A percentile compares a stretch with the other conserved stretches of the same genome.
phyloP scores from a whole-genome alignment of 306 rosid species.

The Styphnolobium japonicum region DNA sequence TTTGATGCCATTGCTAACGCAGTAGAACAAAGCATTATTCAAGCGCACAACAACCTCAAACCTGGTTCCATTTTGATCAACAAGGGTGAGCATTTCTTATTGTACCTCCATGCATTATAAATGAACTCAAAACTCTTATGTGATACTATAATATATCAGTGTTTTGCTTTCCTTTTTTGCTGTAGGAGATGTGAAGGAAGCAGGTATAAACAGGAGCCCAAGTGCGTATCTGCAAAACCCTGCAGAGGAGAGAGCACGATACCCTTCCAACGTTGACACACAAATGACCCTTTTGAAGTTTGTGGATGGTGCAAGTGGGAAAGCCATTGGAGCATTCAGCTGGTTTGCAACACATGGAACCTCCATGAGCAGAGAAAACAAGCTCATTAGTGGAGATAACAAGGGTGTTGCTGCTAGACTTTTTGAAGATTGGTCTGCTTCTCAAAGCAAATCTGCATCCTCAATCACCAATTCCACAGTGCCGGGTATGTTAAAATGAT shows the following conservation, averaged over 20 bases:
- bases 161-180: neutral
- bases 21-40: conserved; percentile 62
- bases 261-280: conserved; percentile 55
- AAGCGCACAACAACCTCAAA: conserved; percentile 68
- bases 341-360: conserved; percentile 88
- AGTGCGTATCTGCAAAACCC: conserved; percentile 79
- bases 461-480: conserved; percentile 24
- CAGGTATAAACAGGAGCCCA: conserved; percentile 79
- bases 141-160: no score
- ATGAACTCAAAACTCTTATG: neutral
- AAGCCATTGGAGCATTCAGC: conserved; percentile 62
- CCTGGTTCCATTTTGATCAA: conserved; percentile 63
- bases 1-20: conserved; percentile 71
- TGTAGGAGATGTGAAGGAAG: conserved; percentile 62
- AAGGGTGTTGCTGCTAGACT: conserved; percentile 83
- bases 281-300: conserved; percentile 71
- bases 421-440: conserved; percentile 71
- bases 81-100: conserved; percentile 34
- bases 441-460: neutral
- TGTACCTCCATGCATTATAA: neutral
- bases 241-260: conserved; percentile 61
- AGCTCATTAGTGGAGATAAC: conserved; percentile 85
- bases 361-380: conserved; percentile 82
- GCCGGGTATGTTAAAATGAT: conserved; percentile 27
- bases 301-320: conserved; percentile 48